phyloP scores from a whole-genome alignment of 768 basidiomycete genomes.

The Arthromyces matolae region DNA sequence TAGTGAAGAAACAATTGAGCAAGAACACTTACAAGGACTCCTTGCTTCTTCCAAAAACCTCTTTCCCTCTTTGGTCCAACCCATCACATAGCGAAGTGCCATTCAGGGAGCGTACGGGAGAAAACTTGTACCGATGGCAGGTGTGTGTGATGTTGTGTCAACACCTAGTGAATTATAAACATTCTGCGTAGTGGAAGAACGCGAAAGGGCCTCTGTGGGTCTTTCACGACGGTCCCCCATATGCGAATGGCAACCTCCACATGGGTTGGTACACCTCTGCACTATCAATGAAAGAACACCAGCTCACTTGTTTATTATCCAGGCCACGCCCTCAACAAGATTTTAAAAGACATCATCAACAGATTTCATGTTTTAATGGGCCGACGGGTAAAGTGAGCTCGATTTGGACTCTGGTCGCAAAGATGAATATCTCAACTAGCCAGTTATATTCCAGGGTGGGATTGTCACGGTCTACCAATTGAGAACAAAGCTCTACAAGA shows the following conservation, averaged over 20 bases:
- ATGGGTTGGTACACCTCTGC: slow-evolving; percentile 76
- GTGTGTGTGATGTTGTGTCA: slow-evolving; percentile 33
- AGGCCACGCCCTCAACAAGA: slow-evolving; percentile 97
- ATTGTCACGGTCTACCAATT: slow-evolving; percentile 96
- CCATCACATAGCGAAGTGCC: slow-evolving; percentile 56
- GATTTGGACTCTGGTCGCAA: neutral
- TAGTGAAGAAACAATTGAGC: slow-evolving; percentile 15
- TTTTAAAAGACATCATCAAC: slow-evolving; percentile 93
- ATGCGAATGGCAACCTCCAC: slow-evolving; percentile 94
- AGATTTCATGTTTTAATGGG: slow-evolving; percentile 82
- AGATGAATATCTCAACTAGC: slow-evolving; percentile 2
- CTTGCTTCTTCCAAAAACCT: slow-evolving; percentile 77
- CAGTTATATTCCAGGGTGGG: slow-evolving; percentile 95
- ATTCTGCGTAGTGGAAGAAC: slow-evolving; percentile 52
- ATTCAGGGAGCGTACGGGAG: slow-evolving; percentile 61
- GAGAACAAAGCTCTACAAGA: slow-evolving; percentile 89
- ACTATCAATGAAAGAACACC: no score
- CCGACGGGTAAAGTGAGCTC: slow-evolving; percentile 71
- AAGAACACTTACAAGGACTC: slow-evolving; percentile 51
- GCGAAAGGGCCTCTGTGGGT: slow-evolving; percentile 70
- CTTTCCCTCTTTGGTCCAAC: slow-evolving; percentile 71
- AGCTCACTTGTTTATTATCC: neutral
- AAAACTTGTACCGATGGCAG: slow-evolving; percentile 78
- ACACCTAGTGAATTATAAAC: neutral
- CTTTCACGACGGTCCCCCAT: slow-evolving; percentile 94